Percentiles rank a stretch among this genome's conserved stretches.
These are phyloP conservation scores for Euphorbia peplus DNA, from an alignment of 345 rosid genomes.

Conservation along the genomic window DNA sequence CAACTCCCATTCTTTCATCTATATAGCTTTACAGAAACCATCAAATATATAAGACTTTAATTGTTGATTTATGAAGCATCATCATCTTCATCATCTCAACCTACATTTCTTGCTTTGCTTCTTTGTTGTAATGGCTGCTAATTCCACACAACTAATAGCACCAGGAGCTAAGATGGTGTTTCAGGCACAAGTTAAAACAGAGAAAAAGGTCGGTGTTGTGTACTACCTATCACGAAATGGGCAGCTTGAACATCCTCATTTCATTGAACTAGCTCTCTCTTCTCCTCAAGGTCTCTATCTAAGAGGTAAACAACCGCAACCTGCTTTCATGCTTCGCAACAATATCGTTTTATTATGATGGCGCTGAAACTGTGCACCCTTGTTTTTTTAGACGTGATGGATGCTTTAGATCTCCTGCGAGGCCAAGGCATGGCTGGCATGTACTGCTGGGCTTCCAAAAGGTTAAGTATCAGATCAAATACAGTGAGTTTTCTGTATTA, in stretches of 20 bases:
- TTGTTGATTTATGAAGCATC: neutral
- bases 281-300: slow-evolving; percentile 19
- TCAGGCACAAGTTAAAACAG: slow-evolving; percentile 23
- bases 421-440: slow-evolving; percentile 23
- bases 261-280: slow-evolving; percentile 19
- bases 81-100: too few relatives aligned
- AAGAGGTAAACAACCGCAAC: neutral
- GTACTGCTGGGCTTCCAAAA: slow-evolving; percentile 25
- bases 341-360: neutral
- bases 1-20: slow-evolving; percentile 6
- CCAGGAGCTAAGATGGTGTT: slow-evolving; percentile 24
- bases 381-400: slow-evolving; percentile 16
- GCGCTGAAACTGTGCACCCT: neutral
- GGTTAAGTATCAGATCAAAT: slow-evolving; percentile 3
- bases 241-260: slow-evolving; percentile 23
- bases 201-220: slow-evolving; percentile 20
- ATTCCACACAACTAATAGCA: slow-evolving; percentile 19
- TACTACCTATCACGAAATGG: slow-evolving; percentile 22
- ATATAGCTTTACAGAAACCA: neutral
- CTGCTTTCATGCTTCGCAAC: neutral
- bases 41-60: neutral
- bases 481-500: neutral
- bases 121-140: slow-evolving; percentile 19
- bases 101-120: neutral
- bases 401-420: slow-evolving; percentile 16